A percentile compares a stretch with the other conserved stretches of the same genome.
Evolutionary conservation across 495 filamentous ascomycete species (phyloP).

Genomic region (Talaromyces borbonicus): DNA sequence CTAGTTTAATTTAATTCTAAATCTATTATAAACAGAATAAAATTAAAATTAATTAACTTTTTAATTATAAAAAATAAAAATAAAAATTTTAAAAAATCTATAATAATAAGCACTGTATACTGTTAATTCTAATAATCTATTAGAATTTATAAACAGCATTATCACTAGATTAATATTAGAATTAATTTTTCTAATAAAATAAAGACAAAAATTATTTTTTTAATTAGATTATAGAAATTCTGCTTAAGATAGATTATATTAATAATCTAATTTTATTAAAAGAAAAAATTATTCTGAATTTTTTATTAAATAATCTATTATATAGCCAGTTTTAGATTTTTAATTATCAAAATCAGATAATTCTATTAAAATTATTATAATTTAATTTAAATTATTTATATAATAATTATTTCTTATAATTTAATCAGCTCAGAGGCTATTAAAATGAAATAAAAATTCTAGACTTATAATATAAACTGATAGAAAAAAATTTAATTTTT

Average conservation of each 20-base stretch:
- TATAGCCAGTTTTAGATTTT: not conserved
- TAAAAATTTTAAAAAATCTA: not conserved
- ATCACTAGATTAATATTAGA: not conserved
- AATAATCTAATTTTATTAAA: not conserved
- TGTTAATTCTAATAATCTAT: not conserved
- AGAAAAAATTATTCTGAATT: not conserved
- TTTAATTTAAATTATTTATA: not conserved
- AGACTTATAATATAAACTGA: not conserved
- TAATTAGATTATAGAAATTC: not conserved
- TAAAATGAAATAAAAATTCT: not conserved
- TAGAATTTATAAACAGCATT: not conserved
- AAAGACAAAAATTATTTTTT: not conserved
- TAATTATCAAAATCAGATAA: not conserved
- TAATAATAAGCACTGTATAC: not conserved
- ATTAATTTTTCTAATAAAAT: not conserved
- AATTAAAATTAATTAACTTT: not conserved
- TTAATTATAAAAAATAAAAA: not conserved
- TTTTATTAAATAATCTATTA: not conserved
- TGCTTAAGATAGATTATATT: not conserved
- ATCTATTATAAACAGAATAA: not conserved
- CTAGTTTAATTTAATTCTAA: not conserved
- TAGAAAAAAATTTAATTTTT: not conserved
- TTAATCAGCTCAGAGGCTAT: not conserved
- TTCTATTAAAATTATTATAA: not conserved
- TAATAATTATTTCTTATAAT: not conserved